Percentiles rank a stretch among this genome's conserved stretches.
Evolutionary conservation across 306 rosid species (phyloP).

Genomic region (Argentina anserina): DNA sequence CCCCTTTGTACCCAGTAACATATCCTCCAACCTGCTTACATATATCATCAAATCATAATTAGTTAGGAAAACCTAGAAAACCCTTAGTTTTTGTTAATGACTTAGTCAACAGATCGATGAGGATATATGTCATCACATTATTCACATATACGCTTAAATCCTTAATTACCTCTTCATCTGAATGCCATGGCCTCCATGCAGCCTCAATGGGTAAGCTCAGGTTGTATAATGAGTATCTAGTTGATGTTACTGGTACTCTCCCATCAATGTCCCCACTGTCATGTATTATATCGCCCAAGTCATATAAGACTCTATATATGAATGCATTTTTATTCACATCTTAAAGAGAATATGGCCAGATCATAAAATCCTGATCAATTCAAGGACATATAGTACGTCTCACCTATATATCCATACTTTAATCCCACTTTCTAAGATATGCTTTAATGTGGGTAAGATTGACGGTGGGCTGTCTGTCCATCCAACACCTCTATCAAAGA

Average conservation of each 20-base stretch:
- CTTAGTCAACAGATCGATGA: no score
- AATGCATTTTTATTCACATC: neutral
- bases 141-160: neutral
- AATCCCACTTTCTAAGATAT: slow-evolving; percentile 22
- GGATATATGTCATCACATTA: no score
- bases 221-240: slow-evolving; percentile 44
- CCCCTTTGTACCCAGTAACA: slow-evolving; percentile 53
- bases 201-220: slow-evolving; percentile 30
- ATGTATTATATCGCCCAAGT: no score
- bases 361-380: neutral
- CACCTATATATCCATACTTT: slow-evolving; percentile 25
- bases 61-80: neutral
- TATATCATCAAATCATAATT: neutral
- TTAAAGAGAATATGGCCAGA: neutral
- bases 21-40: slow-evolving; percentile 58
- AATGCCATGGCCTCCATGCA: slow-evolving; percentile 58
- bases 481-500: slow-evolving; percentile 27
- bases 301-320: neutral
- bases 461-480: slow-evolving; percentile 29
- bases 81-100: neutral
- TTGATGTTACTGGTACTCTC: slow-evolving; percentile 47
- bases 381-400: neutral
- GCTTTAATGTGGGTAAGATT: slow-evolving; percentile 19
- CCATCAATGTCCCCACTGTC: slow-evolving; percentile 61
- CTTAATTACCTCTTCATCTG: slow-evolving; percentile 43